Evolutionary conservation across 768 basidiomycete genomes (phyloP), one percentile per base, ranked within the genome.

Genomic region (Aureoboletus auriporus): DNA sequence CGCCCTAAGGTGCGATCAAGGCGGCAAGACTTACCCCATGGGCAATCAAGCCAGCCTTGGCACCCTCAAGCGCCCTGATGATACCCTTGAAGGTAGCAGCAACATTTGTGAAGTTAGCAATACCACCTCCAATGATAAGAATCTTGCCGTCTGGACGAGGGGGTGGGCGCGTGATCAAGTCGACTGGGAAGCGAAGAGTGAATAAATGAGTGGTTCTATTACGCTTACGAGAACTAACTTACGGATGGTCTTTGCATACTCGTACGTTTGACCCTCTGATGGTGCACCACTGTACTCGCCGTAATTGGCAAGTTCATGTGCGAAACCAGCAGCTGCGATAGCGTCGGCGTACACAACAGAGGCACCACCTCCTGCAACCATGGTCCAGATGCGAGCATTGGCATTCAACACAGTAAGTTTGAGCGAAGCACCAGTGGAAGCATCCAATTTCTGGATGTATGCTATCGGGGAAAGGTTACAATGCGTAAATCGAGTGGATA

Each of bases 61-160:
- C 93, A 70, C 93, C 89, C 76, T 95, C 87, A 57, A 99, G 79
- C 14, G 96, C 94, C 39, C 84, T 89, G 70, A 99, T 99, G 78
- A 98, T 99, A 35, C 95, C 95, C 79, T 98, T 97, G 88, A 99
- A 99, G 51, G 95, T 98, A 9, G 95, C 87, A 30, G 94, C 96
- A 58, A 98, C 94, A 67, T 99, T 97, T 67, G 93, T 97, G 75
- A 99, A 99, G 83, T 99, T 99, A 75, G 96, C 96, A 54, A 96
- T 96, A 74, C 95, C 95, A 72, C 96, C 96, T 71, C 95, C 96
- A 57, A 99, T 96, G 79, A 99, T 96, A 71, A 98, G 88, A 67
- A 98, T 83, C 75, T 99, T 99, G 76, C 96, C 96, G 43, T 96
- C 74, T 44, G 85, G 75, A 58, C 82, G 78, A 42, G 89, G 84